Conservation (phyloP, 768 basidiomycete species). For the Tephrocybe sp. region DNA sequence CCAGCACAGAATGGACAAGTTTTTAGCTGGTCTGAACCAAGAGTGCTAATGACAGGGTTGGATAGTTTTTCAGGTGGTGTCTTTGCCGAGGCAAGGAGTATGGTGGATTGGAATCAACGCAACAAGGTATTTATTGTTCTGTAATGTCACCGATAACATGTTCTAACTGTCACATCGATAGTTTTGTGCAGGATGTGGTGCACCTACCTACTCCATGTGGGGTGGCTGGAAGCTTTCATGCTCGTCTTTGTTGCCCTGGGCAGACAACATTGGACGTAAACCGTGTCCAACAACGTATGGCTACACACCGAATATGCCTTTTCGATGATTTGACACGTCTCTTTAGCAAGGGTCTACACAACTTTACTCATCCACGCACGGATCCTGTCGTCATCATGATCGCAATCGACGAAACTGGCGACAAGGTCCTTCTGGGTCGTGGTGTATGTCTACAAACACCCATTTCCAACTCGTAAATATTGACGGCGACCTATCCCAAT, state of each 20-base stretch:
- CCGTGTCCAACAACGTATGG: constrained; percentile 70
- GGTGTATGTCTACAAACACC: constrained; percentile 48
- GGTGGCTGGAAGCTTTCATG: constrained; percentile 95
- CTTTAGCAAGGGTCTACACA: constrained; percentile 77
- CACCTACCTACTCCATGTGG: constrained; percentile 82
- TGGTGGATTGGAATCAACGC: constrained; percentile 92
- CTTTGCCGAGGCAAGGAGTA: constrained; percentile 72
- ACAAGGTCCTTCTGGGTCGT: constrained; percentile 84
- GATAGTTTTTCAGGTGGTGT: constrained; percentile 68
- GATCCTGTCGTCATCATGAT: constrained; percentile 93
- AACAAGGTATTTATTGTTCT: constrained; percentile 58
- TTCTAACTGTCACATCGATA: constrained; percentile 23
- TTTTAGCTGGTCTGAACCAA: constrained; percentile 64
- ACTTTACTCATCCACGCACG: constrained; percentile 79
- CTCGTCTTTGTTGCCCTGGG: constrained; percentile 71
- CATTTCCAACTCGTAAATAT: not conserved
- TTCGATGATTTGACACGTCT: constrained; percentile 7
- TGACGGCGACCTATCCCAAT: not conserved
- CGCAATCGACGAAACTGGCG: constrained; percentile 73
- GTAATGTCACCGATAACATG: not conserved
- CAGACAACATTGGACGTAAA: constrained; percentile 55
- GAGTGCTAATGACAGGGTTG: constrained; percentile 53
- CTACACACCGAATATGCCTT: not conserved
- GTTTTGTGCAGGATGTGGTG: constrained; percentile 91
- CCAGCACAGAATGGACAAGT: constrained; percentile 35